Conservation (phyloP, 1,284 basidiomycete species). For the Coniferiporia weirii region DNA sequence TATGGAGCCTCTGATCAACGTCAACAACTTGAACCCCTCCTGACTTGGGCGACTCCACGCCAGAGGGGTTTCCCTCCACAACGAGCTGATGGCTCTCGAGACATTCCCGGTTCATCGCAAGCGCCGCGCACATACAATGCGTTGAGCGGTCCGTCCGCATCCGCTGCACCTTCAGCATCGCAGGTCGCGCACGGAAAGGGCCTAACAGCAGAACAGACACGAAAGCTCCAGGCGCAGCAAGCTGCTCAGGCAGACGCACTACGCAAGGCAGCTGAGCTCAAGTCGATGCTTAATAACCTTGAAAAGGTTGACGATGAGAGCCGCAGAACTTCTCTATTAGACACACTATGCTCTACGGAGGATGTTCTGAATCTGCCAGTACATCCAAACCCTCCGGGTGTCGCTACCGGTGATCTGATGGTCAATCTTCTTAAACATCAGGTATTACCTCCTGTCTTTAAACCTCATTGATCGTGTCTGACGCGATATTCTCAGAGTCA, state of each 20-base stretch:
- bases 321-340: slow-evolving; percentile 64
- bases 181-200: slow-evolving; percentile 21
- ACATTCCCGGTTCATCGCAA: slow-evolving; percentile 23
- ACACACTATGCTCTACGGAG: slow-evolving; percentile 59
- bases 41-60: slow-evolving; percentile 71
- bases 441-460: slow-evolving; percentile 32
- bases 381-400: slow-evolving; percentile 64
- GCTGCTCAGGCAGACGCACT: slow-evolving; percentile 43
- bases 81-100: slow-evolving; percentile 23
- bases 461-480: slow-evolving; percentile 13
- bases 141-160: slow-evolving; percentile 18
- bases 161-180: slow-evolving; percentile 22
- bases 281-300: slow-evolving; percentile 55
- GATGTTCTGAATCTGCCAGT: slow-evolving; percentile 64
- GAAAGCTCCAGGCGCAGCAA: slow-evolving; percentile 32
- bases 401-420: slow-evolving; percentile 54
- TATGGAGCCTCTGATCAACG: slow-evolving; percentile 62
- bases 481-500: slow-evolving; percentile 45
- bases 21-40: slow-evolving; percentile 53
- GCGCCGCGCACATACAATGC: slow-evolving; percentile 11
- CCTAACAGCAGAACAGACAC: slow-evolving; percentile 28
- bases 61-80: slow-evolving; percentile 47
- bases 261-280: slow-evolving; percentile 59
- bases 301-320: slow-evolving; percentile 76
- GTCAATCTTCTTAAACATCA: slow-evolving; percentile 79